These are phyloP conservation scores for Talaromyces liani DNA, from an alignment of 495 filamentous ascomycete genomes.

Conservation along the genomic window DNA sequence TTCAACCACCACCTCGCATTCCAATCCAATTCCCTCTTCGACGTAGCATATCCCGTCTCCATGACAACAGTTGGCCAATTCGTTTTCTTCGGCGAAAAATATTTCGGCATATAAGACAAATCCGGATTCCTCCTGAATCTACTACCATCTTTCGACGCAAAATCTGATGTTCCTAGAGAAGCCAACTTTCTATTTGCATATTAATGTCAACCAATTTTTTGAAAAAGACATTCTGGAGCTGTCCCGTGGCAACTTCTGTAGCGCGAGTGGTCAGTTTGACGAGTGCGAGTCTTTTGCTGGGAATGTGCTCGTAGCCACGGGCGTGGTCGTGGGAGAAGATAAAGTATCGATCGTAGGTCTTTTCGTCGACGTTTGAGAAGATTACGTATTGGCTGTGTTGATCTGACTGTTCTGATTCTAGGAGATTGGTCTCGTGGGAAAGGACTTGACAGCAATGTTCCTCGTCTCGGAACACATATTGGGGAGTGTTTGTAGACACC, in stretches of 20 bases:
- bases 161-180: not conserved
- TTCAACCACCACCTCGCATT: not conserved
- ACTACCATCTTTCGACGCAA: not conserved
- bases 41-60: not conserved
- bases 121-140: not conserved
- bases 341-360: not conserved
- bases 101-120: not conserved
- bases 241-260: not conserved
- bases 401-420: not conserved
- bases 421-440: not conserved
- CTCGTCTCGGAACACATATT: not conserved
- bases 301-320: not conserved
- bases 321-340: not conserved
- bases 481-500: not conserved
- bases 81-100: not conserved
- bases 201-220: not conserved
- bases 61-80: not conserved
- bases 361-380: not conserved
- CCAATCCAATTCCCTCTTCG: not conserved
- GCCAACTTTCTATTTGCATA: not conserved
- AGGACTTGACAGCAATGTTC: not conserved
- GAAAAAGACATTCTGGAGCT: not conserved
- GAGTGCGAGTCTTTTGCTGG: not conserved
- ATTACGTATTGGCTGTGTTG: not conserved
- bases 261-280: not conserved